A percentile compares a stretch with the other conserved stretches of the same genome.
These are phyloP conservation scores for Echeveria elegans DNA, from an alignment of 164 flowering plant genomes.

Conservation along the genomic window DNA sequence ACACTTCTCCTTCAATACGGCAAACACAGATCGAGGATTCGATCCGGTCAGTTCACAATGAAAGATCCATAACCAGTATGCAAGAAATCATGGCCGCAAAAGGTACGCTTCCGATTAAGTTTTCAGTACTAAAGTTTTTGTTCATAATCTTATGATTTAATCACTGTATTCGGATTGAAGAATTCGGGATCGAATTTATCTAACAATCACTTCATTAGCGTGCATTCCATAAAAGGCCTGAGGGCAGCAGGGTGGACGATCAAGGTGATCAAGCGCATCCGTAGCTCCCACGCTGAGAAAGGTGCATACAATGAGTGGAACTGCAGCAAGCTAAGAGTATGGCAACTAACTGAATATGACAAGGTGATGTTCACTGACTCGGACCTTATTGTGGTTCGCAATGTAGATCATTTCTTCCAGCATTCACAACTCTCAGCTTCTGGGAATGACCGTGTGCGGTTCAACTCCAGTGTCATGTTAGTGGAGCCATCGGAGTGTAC, in stretches of 20 bases:
- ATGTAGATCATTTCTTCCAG: neutral
- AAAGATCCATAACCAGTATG: no score
- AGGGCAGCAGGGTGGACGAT: conserved; percentile 69
- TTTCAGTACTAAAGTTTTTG: no score
- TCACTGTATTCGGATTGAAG: no score
- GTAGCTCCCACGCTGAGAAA: conserved; percentile 40
- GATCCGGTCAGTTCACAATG: no score
- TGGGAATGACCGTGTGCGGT: neutral
- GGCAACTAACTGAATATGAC: conserved; percentile 64
- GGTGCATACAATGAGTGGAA: conserved; percentile 80
- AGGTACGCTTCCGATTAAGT: no score
- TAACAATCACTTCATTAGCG: conserved; percentile 30
- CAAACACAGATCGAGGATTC: no score
- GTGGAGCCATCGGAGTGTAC: conserved; percentile 46
- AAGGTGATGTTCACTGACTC: conserved; percentile 75
- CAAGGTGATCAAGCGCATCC: conserved; percentile 42
- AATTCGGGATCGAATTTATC: no score
- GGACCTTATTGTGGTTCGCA: conserved; percentile 27
- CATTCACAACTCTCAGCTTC: neutral
- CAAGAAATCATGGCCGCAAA: no score
- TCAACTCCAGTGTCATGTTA: conserved; percentile 73
- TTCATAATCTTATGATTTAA: no score
- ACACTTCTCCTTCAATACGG: no score
- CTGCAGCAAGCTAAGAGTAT: conserved; percentile 76
- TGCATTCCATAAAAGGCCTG: conserved; percentile 33